These are phyloP conservation scores for Stemphylium beticola DNA, from an alignment of 2,329 filamentous ascomycete genomes.

Conservation along the genomic window DNA sequence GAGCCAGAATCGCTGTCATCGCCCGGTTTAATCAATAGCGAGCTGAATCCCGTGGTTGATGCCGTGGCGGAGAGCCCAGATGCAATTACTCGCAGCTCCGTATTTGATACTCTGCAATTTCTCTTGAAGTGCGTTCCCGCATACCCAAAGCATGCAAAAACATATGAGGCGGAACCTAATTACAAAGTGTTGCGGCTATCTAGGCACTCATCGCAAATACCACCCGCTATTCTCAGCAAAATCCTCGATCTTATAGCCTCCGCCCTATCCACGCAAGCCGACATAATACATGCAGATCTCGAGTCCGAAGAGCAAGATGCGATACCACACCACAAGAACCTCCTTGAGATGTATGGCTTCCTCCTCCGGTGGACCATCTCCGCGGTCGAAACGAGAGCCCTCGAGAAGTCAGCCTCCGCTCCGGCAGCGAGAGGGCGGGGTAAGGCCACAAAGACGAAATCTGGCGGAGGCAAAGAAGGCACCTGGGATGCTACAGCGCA, in stretches of 20 bases:
- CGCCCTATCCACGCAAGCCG: constrained; percentile 82
- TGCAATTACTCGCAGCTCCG: constrained; percentile 75
- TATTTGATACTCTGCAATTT: constrained; percentile 94
- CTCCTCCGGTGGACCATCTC: constrained; percentile 94
- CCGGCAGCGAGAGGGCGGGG: constrained; percentile 75
- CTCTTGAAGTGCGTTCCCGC: constrained; percentile 88
- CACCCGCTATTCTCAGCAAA: constrained; percentile 85
- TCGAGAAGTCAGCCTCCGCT: constrained; percentile 80
- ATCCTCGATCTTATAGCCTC: constrained; percentile 89
- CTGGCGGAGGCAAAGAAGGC: constrained; percentile 67
- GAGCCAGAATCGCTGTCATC: constrained; percentile 82
- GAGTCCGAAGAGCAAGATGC: constrained; percentile 85
- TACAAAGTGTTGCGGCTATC: constrained; percentile 68
- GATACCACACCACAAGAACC: constrained; percentile 83
- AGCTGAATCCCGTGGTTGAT: constrained; percentile 91
- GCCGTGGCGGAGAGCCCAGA: constrained; percentile 91
- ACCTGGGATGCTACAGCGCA: constrained; percentile 89
- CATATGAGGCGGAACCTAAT: constrained; percentile 54
- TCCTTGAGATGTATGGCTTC: constrained; percentile 93
- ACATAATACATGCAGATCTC: constrained; percentile 82
- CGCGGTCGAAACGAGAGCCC: constrained; percentile 90
- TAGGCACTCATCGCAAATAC: constrained; percentile 82
- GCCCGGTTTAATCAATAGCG: constrained; percentile 76
- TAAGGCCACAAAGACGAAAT: constrained; percentile 74
- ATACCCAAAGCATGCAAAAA: constrained; percentile 48